Conservation (phyloP, 148 eudicot species). For the Talinum fruticosum region DNA sequence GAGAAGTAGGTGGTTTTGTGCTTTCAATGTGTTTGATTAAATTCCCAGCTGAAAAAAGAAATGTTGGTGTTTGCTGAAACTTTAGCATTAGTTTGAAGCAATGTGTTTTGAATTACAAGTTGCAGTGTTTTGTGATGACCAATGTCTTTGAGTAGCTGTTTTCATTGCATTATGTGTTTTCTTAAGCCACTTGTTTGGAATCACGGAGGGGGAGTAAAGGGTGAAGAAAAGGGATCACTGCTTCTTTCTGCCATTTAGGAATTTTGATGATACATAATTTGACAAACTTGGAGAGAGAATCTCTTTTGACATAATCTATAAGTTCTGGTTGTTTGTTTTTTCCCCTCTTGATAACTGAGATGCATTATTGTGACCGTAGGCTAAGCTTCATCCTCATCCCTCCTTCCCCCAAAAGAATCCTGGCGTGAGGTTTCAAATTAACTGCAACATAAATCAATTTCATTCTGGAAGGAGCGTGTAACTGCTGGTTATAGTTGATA, state of each 20-base stretch:
- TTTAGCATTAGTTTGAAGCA: constrained; percentile 2
- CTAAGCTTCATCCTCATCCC: background rate
- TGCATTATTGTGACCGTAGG: constrained; percentile 1
- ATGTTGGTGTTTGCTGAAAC: background rate
- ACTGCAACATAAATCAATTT: background rate
- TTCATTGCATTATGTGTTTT: background rate
- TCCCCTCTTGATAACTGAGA: background rate
- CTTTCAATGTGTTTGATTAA: constrained; percentile 12
- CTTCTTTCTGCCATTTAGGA: constrained; percentile 3
- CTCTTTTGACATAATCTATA: background rate
- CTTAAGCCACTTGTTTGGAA: background rate
- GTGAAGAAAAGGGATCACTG: background rate
- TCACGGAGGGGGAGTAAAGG: background rate
- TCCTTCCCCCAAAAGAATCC: background rate
- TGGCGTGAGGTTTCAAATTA: background rate
- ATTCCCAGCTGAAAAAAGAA: constrained; percentile 5
- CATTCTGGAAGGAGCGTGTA: background rate
- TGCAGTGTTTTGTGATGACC: background rate
- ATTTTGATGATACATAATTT: background rate
- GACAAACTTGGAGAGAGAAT: background rate
- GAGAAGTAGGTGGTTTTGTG: background rate
- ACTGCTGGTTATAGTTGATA: background rate
- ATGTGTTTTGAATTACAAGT: background rate
- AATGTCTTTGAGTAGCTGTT: background rate
- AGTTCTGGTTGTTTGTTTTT: too few relatives aligned